phyloP scores from a whole-genome alignment of 139 green algal genomes.

The Micromonas pusilla region DNA sequence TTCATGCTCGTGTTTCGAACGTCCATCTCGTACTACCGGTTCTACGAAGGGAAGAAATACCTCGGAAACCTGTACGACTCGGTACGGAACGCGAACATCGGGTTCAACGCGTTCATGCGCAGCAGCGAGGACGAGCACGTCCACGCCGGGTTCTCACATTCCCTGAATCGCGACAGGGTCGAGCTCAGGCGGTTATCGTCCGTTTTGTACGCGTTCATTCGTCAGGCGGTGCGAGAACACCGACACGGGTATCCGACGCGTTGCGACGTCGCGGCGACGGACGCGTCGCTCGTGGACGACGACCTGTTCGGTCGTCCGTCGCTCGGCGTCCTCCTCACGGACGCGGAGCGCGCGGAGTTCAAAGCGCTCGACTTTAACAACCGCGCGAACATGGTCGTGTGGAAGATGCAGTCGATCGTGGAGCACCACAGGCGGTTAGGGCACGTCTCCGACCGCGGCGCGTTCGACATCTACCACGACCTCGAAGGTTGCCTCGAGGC shows the following conservation, averaged over 20 bases:
- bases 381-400: constrained; percentile 1
- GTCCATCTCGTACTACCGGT: constrained; percentile 23
- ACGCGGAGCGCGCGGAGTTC: constrained; percentile 13
- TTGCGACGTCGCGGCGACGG: neutral
- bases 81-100: constrained; percentile 10
- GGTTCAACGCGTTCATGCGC: constrained; percentile 12
- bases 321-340: constrained; percentile 17
- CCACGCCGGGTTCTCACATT: no score
- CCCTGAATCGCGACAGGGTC: neutral
- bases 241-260: neutral
- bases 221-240: constrained; percentile 22
- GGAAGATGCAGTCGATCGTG: constrained; percentile 18
- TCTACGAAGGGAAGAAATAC: constrained; percentile 26
- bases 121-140: neutral
- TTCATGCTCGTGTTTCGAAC: constrained; percentile 28
- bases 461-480: constrained; percentile 25
- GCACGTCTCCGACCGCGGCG: constrained; percentile 23
- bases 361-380: neutral
- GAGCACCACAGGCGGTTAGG: constrained; percentile 18
- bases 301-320: constrained; percentile 12
- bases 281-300: neutral
- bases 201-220: constrained; percentile 20
- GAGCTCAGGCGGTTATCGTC: constrained; percentile 26
- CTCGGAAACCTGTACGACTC: constrained; percentile 13
- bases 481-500: constrained; percentile 10